A percentile compares a stretch with the other conserved stretches of the same genome.
Evolutionary conservation across 1,284 basidiomycete species (phyloP).

Genomic region (Porogramme epimiltina): DNA sequence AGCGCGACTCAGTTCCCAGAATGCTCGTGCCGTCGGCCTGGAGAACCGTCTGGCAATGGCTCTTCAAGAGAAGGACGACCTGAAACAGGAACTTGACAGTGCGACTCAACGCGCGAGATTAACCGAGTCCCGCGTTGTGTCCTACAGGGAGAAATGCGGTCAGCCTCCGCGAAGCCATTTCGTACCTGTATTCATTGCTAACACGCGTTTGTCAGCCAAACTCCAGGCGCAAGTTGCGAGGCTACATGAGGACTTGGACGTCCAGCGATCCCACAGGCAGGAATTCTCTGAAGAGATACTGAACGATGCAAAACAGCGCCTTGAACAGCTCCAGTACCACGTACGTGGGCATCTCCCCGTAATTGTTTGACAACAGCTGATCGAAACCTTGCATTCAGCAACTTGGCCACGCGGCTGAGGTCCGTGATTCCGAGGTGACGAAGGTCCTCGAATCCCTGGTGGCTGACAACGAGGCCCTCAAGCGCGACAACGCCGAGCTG

Average conservation of each 20-base stretch:
- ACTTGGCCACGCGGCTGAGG: slow-evolving; percentile 41
- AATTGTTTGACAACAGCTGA: neutral
- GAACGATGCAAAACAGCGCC: slow-evolving; percentile 66
- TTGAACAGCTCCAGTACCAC: slow-evolving; percentile 63
- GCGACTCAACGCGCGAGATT: slow-evolving; percentile 72
- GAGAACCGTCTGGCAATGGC: slow-evolving; percentile 65
- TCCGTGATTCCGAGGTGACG: slow-evolving; percentile 60
- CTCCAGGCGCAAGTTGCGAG: slow-evolving; percentile 71
- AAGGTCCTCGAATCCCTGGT: slow-evolving; percentile 80
- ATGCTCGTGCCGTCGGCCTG: slow-evolving; percentile 70
- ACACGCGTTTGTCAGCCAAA: slow-evolving; percentile 50
- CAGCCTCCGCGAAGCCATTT: slow-evolving; percentile 5
- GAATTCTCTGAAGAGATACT: slow-evolving; percentile 75
- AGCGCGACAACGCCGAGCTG: slow-evolving; percentile 80
- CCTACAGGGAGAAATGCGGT: slow-evolving; percentile 64
- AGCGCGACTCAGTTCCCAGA: slow-evolving; percentile 67
- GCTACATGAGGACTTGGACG: slow-evolving; percentile 65
- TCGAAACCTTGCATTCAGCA: slow-evolving; percentile 36
- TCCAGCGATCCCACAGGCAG: slow-evolving; percentile 64
- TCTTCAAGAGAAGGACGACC: slow-evolving; percentile 80
- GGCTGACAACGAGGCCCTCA: slow-evolving; percentile 79
- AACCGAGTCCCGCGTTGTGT: slow-evolving; percentile 67
- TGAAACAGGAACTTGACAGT: slow-evolving; percentile 79
- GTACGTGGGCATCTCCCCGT: slow-evolving; percentile 35
- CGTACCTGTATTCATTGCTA: neutral